These are phyloP conservation scores for Sporisorium iseilematis-ciliati DNA, from an alignment of 1,284 basidiomycete genomes.

Conservation along the genomic window DNA sequence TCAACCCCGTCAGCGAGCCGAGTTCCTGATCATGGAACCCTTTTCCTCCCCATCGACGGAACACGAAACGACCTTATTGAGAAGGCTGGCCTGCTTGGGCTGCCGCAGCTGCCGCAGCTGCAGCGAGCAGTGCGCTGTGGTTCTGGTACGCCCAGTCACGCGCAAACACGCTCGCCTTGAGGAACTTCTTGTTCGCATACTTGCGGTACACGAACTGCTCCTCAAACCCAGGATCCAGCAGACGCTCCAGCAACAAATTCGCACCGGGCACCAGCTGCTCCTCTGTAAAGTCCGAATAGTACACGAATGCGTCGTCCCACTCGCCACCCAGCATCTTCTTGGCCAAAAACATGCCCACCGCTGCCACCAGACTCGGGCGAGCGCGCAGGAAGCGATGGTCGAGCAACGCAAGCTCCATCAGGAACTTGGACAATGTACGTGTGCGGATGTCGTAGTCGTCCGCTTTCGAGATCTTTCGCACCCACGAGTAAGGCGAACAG, in stretches of 20 bases:
- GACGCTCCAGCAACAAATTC: conserved; percentile 84
- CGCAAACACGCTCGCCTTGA: conserved; percentile 78
- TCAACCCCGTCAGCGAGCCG: not conserved
- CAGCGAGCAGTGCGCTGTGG: conserved; percentile 50
- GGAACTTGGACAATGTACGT: conserved; percentile 89
- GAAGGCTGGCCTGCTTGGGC: conserved; percentile 31
- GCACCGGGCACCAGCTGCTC: conserved; percentile 87
- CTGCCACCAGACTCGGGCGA: conserved; percentile 94
- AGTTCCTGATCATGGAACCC: no score
- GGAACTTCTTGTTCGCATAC: conserved; percentile 92
- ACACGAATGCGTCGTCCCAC: conserved; percentile 85
- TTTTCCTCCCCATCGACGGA: not conserved
- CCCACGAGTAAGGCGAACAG: conserved; percentile 99
- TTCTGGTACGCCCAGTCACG: conserved; percentile 72
- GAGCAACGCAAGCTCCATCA: conserved; percentile 94
- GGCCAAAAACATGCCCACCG: conserved; percentile 86
- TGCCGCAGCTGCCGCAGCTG: conserved; percentile 42
- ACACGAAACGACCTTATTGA: conserved; percentile 7
- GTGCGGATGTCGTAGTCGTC: conserved; percentile 98
- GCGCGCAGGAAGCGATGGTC: conserved; percentile 93
- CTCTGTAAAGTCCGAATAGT: conserved; percentile 92
- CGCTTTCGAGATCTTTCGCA: conserved; percentile 94
- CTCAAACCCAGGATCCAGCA: conserved; percentile 83
- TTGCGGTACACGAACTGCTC: conserved; percentile 93
- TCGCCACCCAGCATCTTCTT: conserved; percentile 69